A percentile compares a stretch with the other conserved stretches of the same genome.
These are phyloP conservation scores for Wallacemonas sp. DNA, from an alignment of 208 protist species.

Conservation along the genomic window DNA sequence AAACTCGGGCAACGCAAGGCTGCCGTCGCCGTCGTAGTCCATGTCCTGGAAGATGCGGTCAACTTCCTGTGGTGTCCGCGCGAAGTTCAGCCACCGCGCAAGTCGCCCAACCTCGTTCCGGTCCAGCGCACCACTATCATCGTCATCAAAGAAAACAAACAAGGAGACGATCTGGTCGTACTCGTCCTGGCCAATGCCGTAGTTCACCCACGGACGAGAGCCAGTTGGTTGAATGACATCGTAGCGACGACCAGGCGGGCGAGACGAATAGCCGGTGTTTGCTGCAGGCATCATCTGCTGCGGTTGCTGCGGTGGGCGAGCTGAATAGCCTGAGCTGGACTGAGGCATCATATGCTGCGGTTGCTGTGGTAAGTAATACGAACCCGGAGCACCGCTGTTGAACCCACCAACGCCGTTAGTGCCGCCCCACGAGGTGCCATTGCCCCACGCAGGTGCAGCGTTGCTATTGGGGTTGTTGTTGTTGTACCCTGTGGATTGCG, in stretches of 20 bases:
- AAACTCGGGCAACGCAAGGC: slow-evolving; percentile 68
- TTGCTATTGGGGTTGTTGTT: no score
- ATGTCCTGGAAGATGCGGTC: slow-evolving; percentile 79
- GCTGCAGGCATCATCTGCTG: neutral
- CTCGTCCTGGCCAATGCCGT: slow-evolving; percentile 64
- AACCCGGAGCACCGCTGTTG: no score
- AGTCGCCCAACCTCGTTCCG: slow-evolving; percentile 52
- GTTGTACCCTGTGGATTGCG: neutral
- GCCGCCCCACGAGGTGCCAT: neutral
- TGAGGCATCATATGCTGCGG: no score
- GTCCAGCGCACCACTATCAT: slow-evolving; percentile 64
- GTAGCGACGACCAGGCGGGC: slow-evolving; percentile 11
- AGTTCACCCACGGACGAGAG: slow-evolving; percentile 47
- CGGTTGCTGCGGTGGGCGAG: slow-evolving; percentile 3
- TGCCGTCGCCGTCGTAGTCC: slow-evolving; percentile 60
- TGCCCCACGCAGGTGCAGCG: no score
- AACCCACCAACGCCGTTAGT: neutral
- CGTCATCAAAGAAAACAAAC: slow-evolving; percentile 83
- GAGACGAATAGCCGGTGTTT: neutral
- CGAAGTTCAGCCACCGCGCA: slow-evolving; percentile 84
- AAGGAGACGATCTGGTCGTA: slow-evolving; percentile 82
- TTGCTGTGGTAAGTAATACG: slow-evolving; percentile 1
- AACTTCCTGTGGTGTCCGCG: slow-evolving; percentile 51
- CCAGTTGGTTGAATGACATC: slow-evolving; percentile 43
- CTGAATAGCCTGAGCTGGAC: no score